phyloP scores from a whole-genome alignment of 148 eudicot species.

The Dysphania ambrosioides region DNA sequence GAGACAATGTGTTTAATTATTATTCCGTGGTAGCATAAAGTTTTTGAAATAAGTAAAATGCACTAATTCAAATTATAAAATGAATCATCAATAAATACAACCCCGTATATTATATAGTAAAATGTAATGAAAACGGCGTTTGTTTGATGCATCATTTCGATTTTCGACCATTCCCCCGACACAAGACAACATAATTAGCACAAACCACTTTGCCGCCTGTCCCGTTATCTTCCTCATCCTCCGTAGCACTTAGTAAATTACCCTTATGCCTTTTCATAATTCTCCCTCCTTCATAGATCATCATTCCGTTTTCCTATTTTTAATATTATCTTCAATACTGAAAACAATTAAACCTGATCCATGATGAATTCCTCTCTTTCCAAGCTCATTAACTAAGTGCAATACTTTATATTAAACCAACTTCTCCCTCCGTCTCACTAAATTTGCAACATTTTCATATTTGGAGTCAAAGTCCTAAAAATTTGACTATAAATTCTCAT shows the following conservation, averaged over 20 bases:
- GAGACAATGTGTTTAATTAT: too few relatives aligned
- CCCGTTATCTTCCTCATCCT: slow-evolving; percentile 13
- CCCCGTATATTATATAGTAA: too few relatives aligned
- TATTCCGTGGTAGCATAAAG: too few relatives aligned
- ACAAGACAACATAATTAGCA: slow-evolving; percentile 43
- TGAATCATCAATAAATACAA: too few relatives aligned
- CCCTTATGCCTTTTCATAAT: background rate
- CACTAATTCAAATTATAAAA: too few relatives aligned
- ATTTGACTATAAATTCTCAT: too few relatives aligned
- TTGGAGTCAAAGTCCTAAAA: too few relatives aligned
- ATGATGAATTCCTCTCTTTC: background rate
- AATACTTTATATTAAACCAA: background rate
- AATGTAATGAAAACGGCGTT: slow-evolving; percentile 35
- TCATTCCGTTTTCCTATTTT: slow-evolving; percentile 24
- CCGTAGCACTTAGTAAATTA: background rate
- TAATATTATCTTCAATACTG: slow-evolving; percentile 15
- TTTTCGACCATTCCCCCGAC: slow-evolving; percentile 33
- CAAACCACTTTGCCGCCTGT: slow-evolving; percentile 14
- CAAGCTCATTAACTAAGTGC: background rate
- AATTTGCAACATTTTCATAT: too few relatives aligned
- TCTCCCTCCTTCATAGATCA: slow-evolving; percentile 14
- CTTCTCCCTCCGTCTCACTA: too few relatives aligned
- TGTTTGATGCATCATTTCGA: slow-evolving; percentile 31
- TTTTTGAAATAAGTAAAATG: too few relatives aligned
- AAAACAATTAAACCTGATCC: background rate